Conservation (phyloP, 306 rosid species). For the Rubus idaeus region DNA sequence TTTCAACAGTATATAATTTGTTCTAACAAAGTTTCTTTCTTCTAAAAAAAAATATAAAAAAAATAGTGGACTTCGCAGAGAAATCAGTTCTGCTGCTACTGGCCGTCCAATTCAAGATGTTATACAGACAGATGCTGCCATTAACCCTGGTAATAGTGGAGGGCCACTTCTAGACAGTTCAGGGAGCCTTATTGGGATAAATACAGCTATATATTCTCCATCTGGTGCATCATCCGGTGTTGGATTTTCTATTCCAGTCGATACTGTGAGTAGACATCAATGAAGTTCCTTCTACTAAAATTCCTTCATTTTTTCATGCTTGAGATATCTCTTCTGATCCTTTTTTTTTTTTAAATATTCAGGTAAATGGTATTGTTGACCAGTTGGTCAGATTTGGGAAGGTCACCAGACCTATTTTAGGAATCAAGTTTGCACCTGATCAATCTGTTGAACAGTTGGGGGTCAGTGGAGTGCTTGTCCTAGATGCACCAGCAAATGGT, state of each 20-base stretch:
- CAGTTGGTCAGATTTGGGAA: slow-evolving; percentile 91
- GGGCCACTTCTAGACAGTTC: slow-evolving; percentile 98
- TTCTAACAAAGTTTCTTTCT: background rate
- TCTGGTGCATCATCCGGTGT: slow-evolving; percentile 98
- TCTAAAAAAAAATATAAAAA: background rate
- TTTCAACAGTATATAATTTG: background rate
- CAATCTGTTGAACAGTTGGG: slow-evolving; percentile 98
- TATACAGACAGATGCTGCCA: slow-evolving; percentile 99
- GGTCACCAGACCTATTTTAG: slow-evolving; percentile 97
- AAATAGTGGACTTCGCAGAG: slow-evolving; percentile 90
- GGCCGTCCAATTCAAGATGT: slow-evolving; percentile 99
- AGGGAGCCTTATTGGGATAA: slow-evolving; percentile 92
- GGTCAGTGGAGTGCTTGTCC: slow-evolving; percentile 91
- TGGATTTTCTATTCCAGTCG: slow-evolving; percentile 98
- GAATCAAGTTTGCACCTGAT: slow-evolving; percentile 98
- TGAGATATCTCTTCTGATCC: slow-evolving; percentile 1
- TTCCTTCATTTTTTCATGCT: slow-evolving; percentile 5
- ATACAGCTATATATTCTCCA: slow-evolving; percentile 96
- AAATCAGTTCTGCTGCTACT: slow-evolving; percentile 98
- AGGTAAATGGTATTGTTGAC: slow-evolving; percentile 96
- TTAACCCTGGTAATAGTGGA: slow-evolving; percentile 98
- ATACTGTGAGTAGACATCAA: slow-evolving; percentile 64
- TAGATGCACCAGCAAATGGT: slow-evolving; percentile 90
- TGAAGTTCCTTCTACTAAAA: slow-evolving; percentile 11
- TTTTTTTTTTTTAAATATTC: slow-evolving; percentile 5